phyloP scores from a whole-genome alignment of 495 filamentous ascomycete genomes.

The Geopyxis carbonaria region DNA sequence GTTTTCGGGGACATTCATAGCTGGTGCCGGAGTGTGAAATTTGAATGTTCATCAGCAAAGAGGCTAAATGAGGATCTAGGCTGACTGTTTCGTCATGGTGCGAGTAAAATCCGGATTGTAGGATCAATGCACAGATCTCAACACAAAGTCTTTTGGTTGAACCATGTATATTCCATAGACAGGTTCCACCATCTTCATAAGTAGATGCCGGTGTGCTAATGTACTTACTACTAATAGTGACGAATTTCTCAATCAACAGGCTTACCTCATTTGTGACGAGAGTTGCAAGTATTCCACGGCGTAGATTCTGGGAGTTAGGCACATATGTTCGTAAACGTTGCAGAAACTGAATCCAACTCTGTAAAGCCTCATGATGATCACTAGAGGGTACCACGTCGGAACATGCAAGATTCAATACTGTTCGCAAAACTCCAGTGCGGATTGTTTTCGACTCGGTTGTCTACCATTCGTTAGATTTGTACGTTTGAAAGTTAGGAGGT shows the following conservation, averaged over 20 bases:
- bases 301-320: conserved; percentile 13
- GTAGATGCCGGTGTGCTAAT: conserved; percentile 7
- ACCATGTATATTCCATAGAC: conserved; percentile 8
- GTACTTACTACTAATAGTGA: not conserved
- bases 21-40: conserved; percentile 2
- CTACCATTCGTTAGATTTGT: too few relatives aligned
- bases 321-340: not conserved
- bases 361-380: too few relatives aligned
- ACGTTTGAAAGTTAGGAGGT: too few relatives aligned
- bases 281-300: conserved; percentile 9
- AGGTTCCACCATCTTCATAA: conserved; percentile 18
- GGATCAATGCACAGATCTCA: conserved; percentile 12
- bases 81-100: conserved; percentile 7
- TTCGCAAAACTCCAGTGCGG: too few relatives aligned
- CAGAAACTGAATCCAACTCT: conserved; percentile 2
- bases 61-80: conserved; percentile 13
- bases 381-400: too few relatives aligned
- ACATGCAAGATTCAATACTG: too few relatives aligned
- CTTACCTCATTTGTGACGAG: conserved; percentile 12
- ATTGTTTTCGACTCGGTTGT: too few relatives aligned
- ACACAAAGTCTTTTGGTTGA: conserved; percentile 11
- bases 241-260: not conserved
- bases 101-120: conserved; percentile 13
- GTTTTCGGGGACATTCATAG: conserved; percentile 1
- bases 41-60: conserved; percentile 15